These are phyloP conservation scores for Hydnomerulius pinastri DNA, from an alignment of 768 basidiomycete species.

Conservation along the genomic window DNA sequence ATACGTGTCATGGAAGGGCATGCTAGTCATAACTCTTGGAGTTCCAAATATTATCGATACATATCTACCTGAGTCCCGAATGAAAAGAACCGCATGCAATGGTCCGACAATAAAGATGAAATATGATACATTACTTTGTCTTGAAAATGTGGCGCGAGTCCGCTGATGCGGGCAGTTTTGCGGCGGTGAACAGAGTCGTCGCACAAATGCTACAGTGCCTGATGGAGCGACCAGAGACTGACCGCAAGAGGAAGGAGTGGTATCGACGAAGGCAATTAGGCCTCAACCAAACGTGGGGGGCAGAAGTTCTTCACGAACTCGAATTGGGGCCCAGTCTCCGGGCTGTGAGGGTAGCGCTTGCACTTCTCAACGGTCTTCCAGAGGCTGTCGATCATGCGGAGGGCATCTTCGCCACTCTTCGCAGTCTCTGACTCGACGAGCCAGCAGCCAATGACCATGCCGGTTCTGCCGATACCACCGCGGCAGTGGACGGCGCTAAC, in stretches of 20 bases:
- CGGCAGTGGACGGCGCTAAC: slow-evolving; percentile 77
- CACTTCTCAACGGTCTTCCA: slow-evolving; percentile 82
- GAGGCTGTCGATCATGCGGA: slow-evolving; percentile 62
- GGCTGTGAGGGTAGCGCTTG: slow-evolving; percentile 71
- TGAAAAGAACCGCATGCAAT: not conserved
- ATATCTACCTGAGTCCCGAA: not conserved
- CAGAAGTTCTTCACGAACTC: slow-evolving; percentile 70
- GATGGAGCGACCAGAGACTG: too few species aligned
- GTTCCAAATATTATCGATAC: slow-evolving; percentile 2
- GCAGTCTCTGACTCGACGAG: slow-evolving; percentile 68
- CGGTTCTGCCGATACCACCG: slow-evolving; percentile 73
- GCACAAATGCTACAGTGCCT: too few species aligned
- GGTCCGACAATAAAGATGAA: not conserved
- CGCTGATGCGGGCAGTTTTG: not conserved
- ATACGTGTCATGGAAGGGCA: not conserved
- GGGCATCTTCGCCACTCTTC: slow-evolving; percentile 62
- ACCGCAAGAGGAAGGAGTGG: too few species aligned
- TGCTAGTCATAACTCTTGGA: not conserved
- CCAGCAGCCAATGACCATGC: slow-evolving; percentile 72
- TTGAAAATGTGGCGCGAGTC: not conserved
- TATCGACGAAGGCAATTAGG: too few species aligned
- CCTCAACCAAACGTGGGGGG: slow-evolving; percentile 21
- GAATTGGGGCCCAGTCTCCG: slow-evolving; percentile 78
- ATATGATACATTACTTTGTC: slow-evolving; percentile 7
- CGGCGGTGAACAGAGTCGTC: not conserved